These are phyloP conservation scores for Gossypium gossypioides DNA, from an alignment of 441 rosid species.

Conservation along the genomic window DNA sequence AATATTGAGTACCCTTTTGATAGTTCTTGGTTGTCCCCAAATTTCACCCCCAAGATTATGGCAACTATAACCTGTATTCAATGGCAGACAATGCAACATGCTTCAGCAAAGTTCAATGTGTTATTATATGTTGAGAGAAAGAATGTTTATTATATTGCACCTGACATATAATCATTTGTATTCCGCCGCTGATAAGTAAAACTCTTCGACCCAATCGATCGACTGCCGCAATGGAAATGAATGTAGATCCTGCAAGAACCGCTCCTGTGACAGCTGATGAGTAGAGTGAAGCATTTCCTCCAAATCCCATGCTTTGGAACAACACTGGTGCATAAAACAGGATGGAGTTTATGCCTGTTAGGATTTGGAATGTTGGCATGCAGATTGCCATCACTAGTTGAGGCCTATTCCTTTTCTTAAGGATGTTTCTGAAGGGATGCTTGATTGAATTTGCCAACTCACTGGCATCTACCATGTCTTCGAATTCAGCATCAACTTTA, in stretches of 20 bases:
- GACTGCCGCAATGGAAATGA: constrained; percentile 62
- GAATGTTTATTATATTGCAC: constrained; percentile 19
- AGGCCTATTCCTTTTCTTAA: constrained; percentile 56
- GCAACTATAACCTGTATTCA: constrained; percentile 49
- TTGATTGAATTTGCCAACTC: constrained; percentile 67
- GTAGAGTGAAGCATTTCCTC: constrained; percentile 59
- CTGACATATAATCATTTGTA: constrained; percentile 75
- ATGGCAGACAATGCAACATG: not conserved
- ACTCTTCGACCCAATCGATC: constrained; percentile 66
- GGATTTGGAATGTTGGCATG: constrained; percentile 77
- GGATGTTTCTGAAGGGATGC: constrained; percentile 73
- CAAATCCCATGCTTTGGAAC: constrained; percentile 78
- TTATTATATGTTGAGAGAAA: not conserved
- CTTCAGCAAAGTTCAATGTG: not conserved
- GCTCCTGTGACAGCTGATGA: constrained; percentile 85
- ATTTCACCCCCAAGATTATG: constrained; percentile 55
- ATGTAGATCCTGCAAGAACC: constrained; percentile 66
- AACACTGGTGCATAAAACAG: constrained; percentile 85
- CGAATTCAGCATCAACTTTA: constrained; percentile 60
- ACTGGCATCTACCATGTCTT: constrained; percentile 75
- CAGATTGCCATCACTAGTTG: constrained; percentile 66
- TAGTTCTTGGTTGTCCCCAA: constrained; percentile 47
- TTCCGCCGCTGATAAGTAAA: constrained; percentile 73
- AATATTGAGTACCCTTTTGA: constrained; percentile 49
- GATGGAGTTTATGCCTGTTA: constrained; percentile 84